These are phyloP conservation scores for Penicillium italicum DNA, from an alignment of 2,329 filamentous ascomycete genomes.

Conservation along the genomic window DNA sequence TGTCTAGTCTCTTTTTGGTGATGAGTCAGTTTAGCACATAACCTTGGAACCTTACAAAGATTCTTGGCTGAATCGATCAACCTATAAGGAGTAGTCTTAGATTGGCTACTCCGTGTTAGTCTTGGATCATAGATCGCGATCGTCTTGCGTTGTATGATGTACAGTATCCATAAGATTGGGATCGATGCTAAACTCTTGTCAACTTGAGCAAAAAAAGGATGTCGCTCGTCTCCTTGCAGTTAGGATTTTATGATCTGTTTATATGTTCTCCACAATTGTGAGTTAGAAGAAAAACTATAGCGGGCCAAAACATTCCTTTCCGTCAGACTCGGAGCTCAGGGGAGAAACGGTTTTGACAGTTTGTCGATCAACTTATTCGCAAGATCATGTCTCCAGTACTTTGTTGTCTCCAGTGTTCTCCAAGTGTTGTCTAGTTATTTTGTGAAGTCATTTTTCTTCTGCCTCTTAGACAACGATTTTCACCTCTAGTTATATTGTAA, in stretches of 20 bases:
- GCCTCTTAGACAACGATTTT: not conserved
- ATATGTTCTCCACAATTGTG: constrained; percentile 17
- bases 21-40: not conserved
- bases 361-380: constrained; percentile 2
- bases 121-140: not conserved
- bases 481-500: not conserved
- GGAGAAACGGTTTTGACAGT: constrained; percentile 23
- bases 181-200: constrained; percentile 31
- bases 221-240: constrained; percentile 24
- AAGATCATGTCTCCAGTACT: constrained; percentile 9
- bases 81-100: not conserved
- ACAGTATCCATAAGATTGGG: constrained; percentile 19
- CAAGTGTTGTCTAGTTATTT: constrained; percentile 3
- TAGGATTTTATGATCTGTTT: constrained; percentile 30
- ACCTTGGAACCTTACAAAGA: not conserved
- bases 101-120: not conserved
- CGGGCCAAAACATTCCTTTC: not conserved
- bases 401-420: not conserved
- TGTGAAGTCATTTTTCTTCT: not conserved
- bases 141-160: not conserved
- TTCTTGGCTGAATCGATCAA: not conserved
- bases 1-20: not conserved
- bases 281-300: constrained; percentile 7
- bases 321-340: constrained; percentile 14
- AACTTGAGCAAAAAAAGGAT: constrained; percentile 19